Percentiles rank a stretch among this genome's conserved stretches.
phyloP scores from a whole-genome alignment of 1,284 basidiomycete species.

The Pascua guehoae region DNA sequence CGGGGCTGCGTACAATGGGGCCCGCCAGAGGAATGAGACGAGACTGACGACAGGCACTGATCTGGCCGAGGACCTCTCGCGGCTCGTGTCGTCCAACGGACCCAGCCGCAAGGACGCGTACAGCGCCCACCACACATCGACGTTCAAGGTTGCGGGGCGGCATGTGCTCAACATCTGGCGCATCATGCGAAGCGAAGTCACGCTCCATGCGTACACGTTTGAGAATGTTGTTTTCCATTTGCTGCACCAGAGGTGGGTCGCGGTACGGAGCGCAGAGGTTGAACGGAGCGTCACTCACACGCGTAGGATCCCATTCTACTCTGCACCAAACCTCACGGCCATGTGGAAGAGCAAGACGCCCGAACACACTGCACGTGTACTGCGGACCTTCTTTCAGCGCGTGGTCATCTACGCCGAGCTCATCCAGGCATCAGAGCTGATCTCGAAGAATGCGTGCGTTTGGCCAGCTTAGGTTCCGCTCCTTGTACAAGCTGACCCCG shows the following conservation, averaged over 20 bases:
- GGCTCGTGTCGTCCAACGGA: conserved; percentile 57
- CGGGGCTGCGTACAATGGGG: background rate
- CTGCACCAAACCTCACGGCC: conserved; percentile 61
- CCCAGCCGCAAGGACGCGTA: conserved; percentile 62
- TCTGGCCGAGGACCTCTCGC: conserved; percentile 63
- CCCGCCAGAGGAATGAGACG: background rate
- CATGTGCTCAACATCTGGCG: conserved; percentile 93
- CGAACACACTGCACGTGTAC: conserved; percentile 56
- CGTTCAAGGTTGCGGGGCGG: conserved; percentile 78
- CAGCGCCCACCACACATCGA: conserved; percentile 71
- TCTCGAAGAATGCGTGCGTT: conserved; percentile 81
- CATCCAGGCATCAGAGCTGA: conserved; percentile 70
- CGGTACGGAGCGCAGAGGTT: conserved; percentile 39
- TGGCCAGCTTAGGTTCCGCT: no score
- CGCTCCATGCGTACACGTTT: conserved; percentile 75
- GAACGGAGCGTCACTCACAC: no score
- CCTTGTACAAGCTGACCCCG: background rate
- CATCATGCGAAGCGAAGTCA: conserved; percentile 80
- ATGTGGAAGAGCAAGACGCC: conserved; percentile 68
- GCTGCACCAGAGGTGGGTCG: conserved; percentile 59
- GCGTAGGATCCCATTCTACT: conserved; percentile 71
- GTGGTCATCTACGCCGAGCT: conserved; percentile 69
- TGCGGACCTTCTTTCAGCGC: conserved; percentile 64
- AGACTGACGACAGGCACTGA: conserved; percentile 57
- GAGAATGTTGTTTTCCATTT: conserved; percentile 85